Evolutionary conservation across 2,329 filamentous ascomycete genomes (phyloP).

Genomic region (Venturia asperata): DNA sequence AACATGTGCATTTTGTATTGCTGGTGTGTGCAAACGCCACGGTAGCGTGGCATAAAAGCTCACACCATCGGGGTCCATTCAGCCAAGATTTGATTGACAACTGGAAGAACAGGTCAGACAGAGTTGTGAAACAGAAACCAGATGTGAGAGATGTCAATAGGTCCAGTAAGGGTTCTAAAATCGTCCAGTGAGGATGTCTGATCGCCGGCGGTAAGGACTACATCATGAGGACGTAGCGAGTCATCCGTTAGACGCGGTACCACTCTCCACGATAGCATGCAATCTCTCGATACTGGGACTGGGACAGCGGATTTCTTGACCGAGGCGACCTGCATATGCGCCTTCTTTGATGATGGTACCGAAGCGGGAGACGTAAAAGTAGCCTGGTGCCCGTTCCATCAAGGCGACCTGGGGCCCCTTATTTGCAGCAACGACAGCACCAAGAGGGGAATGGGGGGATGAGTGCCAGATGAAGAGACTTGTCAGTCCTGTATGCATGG

Average conservation of each 20-base stretch:
- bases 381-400: background rate
- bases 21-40: background rate
- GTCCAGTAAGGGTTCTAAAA: too few species aligned
- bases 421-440: background rate
- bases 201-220: background rate
- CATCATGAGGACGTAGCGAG: background rate
- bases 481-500: too few species aligned
- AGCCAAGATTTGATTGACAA: background rate
- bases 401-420: background rate
- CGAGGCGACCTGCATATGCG: conserved; percentile 8
- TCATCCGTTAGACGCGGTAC: background rate
- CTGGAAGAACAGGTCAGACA: background rate
- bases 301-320: background rate
- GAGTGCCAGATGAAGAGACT: too few species aligned
- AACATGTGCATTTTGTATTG: background rate
- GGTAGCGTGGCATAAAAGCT: background rate
- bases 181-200: background rate
- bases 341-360: background rate
- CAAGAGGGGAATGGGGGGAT: too few species aligned
- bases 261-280: background rate
- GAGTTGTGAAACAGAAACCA: background rate
- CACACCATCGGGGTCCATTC: background rate
- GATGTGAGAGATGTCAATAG: background rate
- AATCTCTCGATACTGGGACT: conserved; percentile 6
- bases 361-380: background rate